These are phyloP conservation scores for Lasiodiplodia theobromae DNA, from an alignment of 2,329 filamentous ascomycete genomes.

Conservation along the genomic window DNA sequence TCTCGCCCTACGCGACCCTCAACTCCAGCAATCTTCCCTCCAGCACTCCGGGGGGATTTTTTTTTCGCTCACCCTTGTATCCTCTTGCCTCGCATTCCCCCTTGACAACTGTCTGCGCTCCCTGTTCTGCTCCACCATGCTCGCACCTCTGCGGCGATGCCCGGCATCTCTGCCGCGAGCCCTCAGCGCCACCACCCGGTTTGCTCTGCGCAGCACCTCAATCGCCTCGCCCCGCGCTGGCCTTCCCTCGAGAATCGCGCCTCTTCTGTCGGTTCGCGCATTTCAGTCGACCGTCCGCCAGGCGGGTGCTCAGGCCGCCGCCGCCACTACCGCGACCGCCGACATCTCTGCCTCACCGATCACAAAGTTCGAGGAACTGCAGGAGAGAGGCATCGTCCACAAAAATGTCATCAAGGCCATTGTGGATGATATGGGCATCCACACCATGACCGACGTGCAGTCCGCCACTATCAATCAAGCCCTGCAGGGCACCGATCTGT, in stretches of 20 bases:
- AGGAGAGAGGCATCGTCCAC: conserved; percentile 62
- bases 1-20: conserved; percentile 8
- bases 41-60: conserved; percentile 26
- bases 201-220: conserved; percentile 16
- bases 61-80: too few relatives aligned
- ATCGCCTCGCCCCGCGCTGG: neutral
- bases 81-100: neutral
- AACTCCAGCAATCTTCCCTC: conserved; percentile 28
- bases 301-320: conserved; percentile 31
- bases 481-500: conserved; percentile 83
- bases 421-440: conserved; percentile 74
- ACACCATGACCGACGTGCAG: conserved; percentile 93
- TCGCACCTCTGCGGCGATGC: conserved; percentile 50
- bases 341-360: conserved; percentile 33
- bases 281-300: conserved; percentile 18
- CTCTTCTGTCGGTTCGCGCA: conserved; percentile 10
- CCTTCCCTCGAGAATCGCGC: neutral
- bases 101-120: neutral
- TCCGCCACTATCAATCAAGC: conserved; percentile 80
- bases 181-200: conserved; percentile 18
- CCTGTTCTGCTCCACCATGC: conserved; percentile 42
- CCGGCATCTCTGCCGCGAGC: conserved; percentile 46
- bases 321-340: conserved; percentile 29
- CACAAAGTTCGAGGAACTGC: conserved; percentile 55
- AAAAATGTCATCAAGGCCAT: conserved; percentile 71